Evolutionary conservation across 441 rosid species (phyloP).

Genomic region (Hura crepitans): DNA sequence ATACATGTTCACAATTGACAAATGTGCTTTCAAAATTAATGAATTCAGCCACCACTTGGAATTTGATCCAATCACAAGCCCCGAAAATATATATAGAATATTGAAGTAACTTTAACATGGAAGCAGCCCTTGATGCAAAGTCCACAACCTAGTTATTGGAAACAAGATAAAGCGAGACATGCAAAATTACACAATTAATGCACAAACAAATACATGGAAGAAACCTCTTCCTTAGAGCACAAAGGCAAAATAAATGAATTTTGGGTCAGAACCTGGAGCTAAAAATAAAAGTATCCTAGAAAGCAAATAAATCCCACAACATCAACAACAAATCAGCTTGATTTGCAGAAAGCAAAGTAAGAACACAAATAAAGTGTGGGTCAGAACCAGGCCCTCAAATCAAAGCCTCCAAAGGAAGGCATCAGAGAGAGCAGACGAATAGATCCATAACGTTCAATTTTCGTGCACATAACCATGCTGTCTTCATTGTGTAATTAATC

Average conservation of each 20-base stretch:
- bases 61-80: neutral
- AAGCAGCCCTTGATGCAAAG: too few species aligned
- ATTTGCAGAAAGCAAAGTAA: neutral
- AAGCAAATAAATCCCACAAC: neutral
- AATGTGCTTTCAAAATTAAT: neutral
- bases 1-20: neutral
- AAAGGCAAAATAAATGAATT: too few species aligned
- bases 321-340: neutral
- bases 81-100: neutral
- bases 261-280: too few species aligned
- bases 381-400: slow-evolving; percentile 9
- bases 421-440: slow-evolving; percentile 59
- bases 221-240: too few species aligned
- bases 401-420: neutral
- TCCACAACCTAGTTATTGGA: too few species aligned
- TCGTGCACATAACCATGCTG: slow-evolving; percentile 40
- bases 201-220: too few species aligned
- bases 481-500: slow-evolving; percentile 24
- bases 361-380: neutral
- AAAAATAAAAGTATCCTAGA: too few species aligned
- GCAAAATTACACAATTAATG: neutral
- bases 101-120: too few species aligned
- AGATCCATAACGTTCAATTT: slow-evolving; percentile 37
- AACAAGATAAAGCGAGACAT: too few species aligned
- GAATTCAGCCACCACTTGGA: neutral